These are phyloP conservation scores for Allantophomopsis cytisporea DNA, from an alignment of 2,329 filamentous ascomycete genomes.

Conservation along the genomic window DNA sequence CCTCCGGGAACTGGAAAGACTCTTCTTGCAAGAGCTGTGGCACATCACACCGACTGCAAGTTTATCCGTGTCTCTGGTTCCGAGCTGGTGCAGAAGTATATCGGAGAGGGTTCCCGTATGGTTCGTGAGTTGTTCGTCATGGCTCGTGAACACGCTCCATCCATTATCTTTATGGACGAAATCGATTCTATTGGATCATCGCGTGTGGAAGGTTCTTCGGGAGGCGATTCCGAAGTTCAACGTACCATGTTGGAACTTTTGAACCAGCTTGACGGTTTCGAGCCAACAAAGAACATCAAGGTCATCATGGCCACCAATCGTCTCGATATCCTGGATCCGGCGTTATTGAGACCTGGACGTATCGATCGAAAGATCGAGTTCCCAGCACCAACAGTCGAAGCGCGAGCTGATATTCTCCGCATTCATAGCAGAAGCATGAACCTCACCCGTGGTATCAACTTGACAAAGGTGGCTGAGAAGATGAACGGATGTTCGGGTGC, in stretches of 20 bases:
- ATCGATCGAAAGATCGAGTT: conserved; percentile 99
- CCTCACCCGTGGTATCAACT: conserved; percentile 89
- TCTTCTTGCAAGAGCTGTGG: conserved; percentile 83
- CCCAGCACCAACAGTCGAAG: conserved; percentile 90
- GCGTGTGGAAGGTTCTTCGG: conserved; percentile 87
- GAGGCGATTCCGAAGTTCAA: conserved; percentile 95
- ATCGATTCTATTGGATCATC: conserved; percentile 98
- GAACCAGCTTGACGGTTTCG: conserved; percentile 97
- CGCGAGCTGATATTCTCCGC: conserved; percentile 89
- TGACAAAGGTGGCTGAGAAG: conserved; percentile 98
- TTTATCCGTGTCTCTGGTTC: conserved; percentile 96
- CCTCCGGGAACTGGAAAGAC: conserved; percentile 97
- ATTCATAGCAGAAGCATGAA: conserved; percentile 99
- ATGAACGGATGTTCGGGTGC: conserved; percentile 99
- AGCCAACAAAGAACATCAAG: conserved; percentile 99
- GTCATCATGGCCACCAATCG: conserved; percentile 99
- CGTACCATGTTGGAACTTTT: conserved; percentile 96
- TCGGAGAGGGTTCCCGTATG: conserved; percentile 96
- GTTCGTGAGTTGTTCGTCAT: conserved; percentile 98
- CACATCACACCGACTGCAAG: conserved; percentile 97
- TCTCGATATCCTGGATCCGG: conserved; percentile 92
- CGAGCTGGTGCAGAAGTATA: conserved; percentile 97
- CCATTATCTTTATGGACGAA: conserved; percentile 99
- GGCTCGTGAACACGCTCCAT: conserved; percentile 94
- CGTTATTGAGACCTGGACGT: conserved; percentile 84